These are phyloP conservation scores for Talaromyces rugulosus DNA, from an alignment of 2,329 filamentous ascomycete species.

Conservation along the genomic window DNA sequence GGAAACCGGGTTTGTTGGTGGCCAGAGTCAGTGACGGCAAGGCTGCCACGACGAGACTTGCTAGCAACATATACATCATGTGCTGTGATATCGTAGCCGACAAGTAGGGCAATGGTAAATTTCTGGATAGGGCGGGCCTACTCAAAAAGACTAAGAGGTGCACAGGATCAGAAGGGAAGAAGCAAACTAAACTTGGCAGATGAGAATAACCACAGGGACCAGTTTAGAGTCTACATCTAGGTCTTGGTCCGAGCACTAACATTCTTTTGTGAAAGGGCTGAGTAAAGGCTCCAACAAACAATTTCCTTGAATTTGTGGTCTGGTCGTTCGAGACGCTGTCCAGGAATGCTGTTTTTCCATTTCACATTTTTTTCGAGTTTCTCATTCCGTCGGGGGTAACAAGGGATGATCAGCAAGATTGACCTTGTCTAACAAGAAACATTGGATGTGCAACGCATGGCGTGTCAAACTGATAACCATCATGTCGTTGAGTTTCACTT, in stretches of 20 bases:
- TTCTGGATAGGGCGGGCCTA: background rate
- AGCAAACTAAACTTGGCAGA: background rate
- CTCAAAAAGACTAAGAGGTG: background rate
- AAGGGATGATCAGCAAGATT: background rate
- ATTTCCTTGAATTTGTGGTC: background rate
- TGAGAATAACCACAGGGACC: background rate
- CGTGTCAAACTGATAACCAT: background rate
- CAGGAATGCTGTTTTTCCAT: background rate
- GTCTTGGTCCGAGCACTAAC: background rate
- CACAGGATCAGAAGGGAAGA: background rate
- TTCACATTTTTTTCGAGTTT: background rate
- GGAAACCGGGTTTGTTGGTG: conserved; percentile 11
- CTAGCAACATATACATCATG: background rate
- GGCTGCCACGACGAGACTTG: background rate
- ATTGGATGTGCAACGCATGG: background rate
- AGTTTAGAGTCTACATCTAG: background rate
- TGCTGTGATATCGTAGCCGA: background rate
- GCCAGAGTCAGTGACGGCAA: conserved; percentile 7
- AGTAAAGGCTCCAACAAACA: background rate
- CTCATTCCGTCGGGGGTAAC: background rate
- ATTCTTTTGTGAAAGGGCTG: background rate
- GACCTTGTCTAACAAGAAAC: background rate
- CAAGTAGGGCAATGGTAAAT: background rate
- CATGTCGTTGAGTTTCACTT: background rate
- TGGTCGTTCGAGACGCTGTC: background rate